phyloP scores from a whole-genome alignment of 2,329 filamentous ascomycete species.

The Aspergillus carbonarius region DNA sequence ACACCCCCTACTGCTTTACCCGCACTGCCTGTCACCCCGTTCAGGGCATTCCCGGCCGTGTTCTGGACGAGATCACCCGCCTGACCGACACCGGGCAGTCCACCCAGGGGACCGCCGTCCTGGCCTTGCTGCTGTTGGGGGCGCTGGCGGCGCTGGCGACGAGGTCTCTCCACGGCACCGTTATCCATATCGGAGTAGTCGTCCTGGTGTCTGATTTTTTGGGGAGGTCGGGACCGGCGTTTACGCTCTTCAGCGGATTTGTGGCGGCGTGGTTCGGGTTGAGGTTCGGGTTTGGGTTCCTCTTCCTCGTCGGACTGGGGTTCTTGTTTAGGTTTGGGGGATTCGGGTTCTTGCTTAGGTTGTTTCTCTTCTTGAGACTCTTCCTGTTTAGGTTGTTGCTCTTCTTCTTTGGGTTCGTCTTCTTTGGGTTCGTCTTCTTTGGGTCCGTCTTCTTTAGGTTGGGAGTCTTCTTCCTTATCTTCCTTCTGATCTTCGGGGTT shows the following conservation, averaged over 20 bases:
- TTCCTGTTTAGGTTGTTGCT: slow-evolving; percentile 30
- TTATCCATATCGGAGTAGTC: slow-evolving; percentile 53
- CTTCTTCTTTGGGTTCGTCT: slow-evolving; percentile 22
- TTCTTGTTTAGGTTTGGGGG: slow-evolving; percentile 15
- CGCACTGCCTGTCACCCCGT: slow-evolving; percentile 38
- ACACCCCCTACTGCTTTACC: slow-evolving; percentile 45
- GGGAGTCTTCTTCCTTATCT: slow-evolving; percentile 14
- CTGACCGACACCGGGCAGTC: slow-evolving; percentile 58
- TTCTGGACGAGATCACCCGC: slow-evolving; percentile 56
- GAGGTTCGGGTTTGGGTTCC: slow-evolving; percentile 25
- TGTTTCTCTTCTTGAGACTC: slow-evolving; percentile 11
- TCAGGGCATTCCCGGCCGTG: slow-evolving; percentile 49
- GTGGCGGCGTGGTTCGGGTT: slow-evolving; percentile 40
- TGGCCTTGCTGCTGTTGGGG: slow-evolving; percentile 46
- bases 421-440: slow-evolving; percentile 30
- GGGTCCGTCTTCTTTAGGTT: slow-evolving; percentile 29
- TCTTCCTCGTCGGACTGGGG: slow-evolving; percentile 42
- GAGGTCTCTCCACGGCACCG: slow-evolving; percentile 55
- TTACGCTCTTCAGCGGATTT: slow-evolving; percentile 45
- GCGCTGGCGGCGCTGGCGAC: slow-evolving; percentile 54
- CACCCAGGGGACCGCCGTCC: slow-evolving; percentile 42
- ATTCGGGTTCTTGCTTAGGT: slow-evolving; percentile 14
- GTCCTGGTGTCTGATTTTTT: slow-evolving; percentile 25
- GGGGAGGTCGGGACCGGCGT: slow-evolving; percentile 4
- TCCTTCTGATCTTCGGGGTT: background rate